Evolutionary conservation across 2,329 filamentous ascomycete species (phyloP).

Genomic region (Apiospora rasikravindrae): DNA sequence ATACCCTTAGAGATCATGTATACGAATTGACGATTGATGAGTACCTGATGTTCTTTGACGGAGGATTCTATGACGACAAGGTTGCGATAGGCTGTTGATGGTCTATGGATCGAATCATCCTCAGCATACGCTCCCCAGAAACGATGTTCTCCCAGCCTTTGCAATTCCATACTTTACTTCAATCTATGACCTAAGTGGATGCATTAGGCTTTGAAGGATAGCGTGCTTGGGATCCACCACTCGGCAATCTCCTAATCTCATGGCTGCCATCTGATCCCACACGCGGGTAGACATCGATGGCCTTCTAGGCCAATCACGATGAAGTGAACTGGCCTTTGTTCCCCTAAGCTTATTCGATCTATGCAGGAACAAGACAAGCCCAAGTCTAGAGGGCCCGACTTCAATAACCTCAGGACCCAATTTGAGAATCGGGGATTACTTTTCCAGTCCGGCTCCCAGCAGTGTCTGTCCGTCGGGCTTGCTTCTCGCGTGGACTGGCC

Average conservation of each 20-base stretch:
- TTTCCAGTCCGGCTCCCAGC: not conserved
- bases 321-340: not conserved
- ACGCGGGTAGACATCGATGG: not conserved
- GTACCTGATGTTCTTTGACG: not conserved
- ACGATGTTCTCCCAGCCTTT: not conserved
- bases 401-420: not conserved
- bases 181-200: not conserved
- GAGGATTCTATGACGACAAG: not conserved
- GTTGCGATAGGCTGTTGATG: not conserved
- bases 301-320: not conserved
- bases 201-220: not conserved
- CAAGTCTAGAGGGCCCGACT: not conserved
- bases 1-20: conserved; percentile 17
- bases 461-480: not conserved
- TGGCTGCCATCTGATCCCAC: not conserved
- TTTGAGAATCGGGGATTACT: not conserved
- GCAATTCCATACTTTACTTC: not conserved
- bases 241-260: conserved; percentile 14
- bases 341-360: not conserved
- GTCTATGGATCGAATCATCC: not conserved
- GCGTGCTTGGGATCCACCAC: not conserved
- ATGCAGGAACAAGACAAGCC: not conserved
- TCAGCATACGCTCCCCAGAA: not conserved
- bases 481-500: not conserved
- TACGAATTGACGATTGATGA: conserved; percentile 10